Evolutionary conservation across 768 basidiomycete genomes (phyloP).

Genomic region (Baorangia bicolor): DNA sequence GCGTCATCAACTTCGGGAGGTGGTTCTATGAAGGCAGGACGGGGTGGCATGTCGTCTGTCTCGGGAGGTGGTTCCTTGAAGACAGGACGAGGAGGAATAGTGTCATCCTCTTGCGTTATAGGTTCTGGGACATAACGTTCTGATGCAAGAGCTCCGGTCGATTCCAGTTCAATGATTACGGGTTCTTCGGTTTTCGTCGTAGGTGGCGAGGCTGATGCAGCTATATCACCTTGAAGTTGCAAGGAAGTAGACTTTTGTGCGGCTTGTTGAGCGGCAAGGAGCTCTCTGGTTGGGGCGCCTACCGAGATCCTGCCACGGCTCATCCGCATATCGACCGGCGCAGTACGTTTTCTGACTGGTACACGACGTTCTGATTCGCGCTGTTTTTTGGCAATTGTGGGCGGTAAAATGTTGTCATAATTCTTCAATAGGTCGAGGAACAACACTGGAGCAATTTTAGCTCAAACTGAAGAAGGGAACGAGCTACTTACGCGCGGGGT

Average conservation of each 20-base stretch:
- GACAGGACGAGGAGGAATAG: slow-evolving; percentile 36
- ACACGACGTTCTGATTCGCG: slow-evolving; percentile 84
- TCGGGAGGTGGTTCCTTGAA: slow-evolving; percentile 65
- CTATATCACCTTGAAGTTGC: slow-evolving; percentile 13
- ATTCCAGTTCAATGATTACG: slow-evolving; percentile 17
- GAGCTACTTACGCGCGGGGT: slow-evolving; percentile 63
- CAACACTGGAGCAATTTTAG: slow-evolving; percentile 48
- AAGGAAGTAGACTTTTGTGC: slow-evolving; percentile 50
- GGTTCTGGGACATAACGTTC: slow-evolving; percentile 4
- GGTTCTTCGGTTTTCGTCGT: slow-evolving; percentile 19
- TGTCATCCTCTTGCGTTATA: slow-evolving; percentile 13
- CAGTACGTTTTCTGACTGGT: slow-evolving; percentile 83
- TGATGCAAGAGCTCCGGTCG: slow-evolving; percentile 2
- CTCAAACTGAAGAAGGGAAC: background rate
- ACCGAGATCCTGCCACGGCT: slow-evolving; percentile 74
- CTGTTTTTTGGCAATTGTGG: slow-evolving; percentile 81
- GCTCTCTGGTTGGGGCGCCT: slow-evolving; percentile 65
- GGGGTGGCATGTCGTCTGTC: slow-evolving; percentile 29
- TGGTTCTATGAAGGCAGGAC: slow-evolving; percentile 61
- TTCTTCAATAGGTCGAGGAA: slow-evolving; percentile 83
- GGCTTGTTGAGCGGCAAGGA: slow-evolving; percentile 68
- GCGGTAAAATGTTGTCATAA: slow-evolving; percentile 72
- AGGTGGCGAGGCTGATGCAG: slow-evolving; percentile 17
- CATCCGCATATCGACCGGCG: slow-evolving; percentile 84
- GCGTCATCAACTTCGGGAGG: slow-evolving; percentile 55